These are phyloP conservation scores for Pouteria campechiana DNA, from an alignment of 179 eudicot genomes.

Conservation along the genomic window DNA sequence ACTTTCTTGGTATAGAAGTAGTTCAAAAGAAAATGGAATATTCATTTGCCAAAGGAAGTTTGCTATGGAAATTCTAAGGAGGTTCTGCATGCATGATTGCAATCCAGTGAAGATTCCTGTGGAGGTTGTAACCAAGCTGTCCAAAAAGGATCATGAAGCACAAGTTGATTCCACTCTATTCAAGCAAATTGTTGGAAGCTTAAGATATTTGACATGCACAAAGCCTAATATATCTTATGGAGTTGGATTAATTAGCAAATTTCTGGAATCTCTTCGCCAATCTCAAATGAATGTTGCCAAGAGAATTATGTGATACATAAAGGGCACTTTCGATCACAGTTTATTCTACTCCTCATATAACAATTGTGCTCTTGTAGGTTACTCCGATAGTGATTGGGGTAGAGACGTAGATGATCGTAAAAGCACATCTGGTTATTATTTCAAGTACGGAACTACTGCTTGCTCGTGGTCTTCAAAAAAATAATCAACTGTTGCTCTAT, in stretches of 20 bases:
- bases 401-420: background rate
- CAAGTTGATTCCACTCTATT: background rate
- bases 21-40: background rate
- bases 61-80: background rate
- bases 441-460: too few relatives aligned
- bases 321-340: background rate
- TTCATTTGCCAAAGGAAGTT: background rate
- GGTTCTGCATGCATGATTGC: background rate
- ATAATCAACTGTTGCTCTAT: background rate
- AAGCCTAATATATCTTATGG: conserved; percentile 1
- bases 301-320: background rate
- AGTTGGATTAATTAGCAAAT: conserved; percentile 1
- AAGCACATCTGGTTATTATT: too few relatives aligned
- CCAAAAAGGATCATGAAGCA: background rate
- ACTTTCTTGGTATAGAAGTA: background rate
- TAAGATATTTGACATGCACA: conserved; percentile 7
- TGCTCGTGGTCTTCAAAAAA: background rate
- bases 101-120: conserved; percentile 2
- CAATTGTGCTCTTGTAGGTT: background rate
- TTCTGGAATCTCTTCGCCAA: conserved; percentile 3
- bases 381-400: background rate
- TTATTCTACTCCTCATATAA: background rate
- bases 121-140: background rate
- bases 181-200: background rate
- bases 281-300: too few relatives aligned